These are phyloP conservation scores for Apiotrichum porosum DNA, from an alignment of 1,284 basidiomycete genomes.

Conservation along the genomic window DNA sequence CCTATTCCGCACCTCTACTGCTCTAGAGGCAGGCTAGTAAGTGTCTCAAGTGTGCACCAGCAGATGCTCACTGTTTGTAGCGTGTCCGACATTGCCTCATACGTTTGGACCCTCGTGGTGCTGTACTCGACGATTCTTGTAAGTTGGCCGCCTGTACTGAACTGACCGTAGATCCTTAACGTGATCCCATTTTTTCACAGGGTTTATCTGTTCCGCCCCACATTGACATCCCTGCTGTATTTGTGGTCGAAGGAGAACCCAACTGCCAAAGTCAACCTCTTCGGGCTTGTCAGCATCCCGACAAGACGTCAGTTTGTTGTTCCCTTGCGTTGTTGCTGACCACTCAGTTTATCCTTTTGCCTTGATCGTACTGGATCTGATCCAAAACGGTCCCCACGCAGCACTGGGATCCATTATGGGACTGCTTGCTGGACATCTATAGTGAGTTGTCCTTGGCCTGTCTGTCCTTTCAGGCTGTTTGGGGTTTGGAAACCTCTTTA, in stretches of 20 bases:
- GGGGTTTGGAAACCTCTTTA: too few species aligned
- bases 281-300: slow-evolving; percentile 44
- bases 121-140: slow-evolving; percentile 21
- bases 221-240: slow-evolving; percentile 45
- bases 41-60: too few species aligned
- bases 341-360: slow-evolving; percentile 41
- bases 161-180: slow-evolving; percentile 29
- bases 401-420: slow-evolving; percentile 39
- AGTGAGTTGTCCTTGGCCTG: slow-evolving; percentile 21
- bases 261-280: slow-evolving; percentile 41
- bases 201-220: slow-evolving; percentile 40
- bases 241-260: slow-evolving; percentile 45
- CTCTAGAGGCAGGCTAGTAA: slow-evolving; percentile 40
- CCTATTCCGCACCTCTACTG: slow-evolving; percentile 43
- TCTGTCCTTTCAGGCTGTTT: too few species aligned
- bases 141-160: slow-evolving; percentile 27
- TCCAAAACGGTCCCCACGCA: slow-evolving; percentile 34
- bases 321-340: too few species aligned
- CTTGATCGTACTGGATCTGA: slow-evolving; percentile 37
- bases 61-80: too few species aligned
- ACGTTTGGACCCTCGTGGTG: slow-evolving; percentile 39
- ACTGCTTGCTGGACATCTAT: slow-evolving; percentile 42
- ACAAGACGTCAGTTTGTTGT: slow-evolving; percentile 43
- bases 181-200: slow-evolving; percentile 18
- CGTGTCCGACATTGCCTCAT: slow-evolving; percentile 38